phyloP scores from a whole-genome alignment of 345 rosid genomes.

The Salix udensis region DNA sequence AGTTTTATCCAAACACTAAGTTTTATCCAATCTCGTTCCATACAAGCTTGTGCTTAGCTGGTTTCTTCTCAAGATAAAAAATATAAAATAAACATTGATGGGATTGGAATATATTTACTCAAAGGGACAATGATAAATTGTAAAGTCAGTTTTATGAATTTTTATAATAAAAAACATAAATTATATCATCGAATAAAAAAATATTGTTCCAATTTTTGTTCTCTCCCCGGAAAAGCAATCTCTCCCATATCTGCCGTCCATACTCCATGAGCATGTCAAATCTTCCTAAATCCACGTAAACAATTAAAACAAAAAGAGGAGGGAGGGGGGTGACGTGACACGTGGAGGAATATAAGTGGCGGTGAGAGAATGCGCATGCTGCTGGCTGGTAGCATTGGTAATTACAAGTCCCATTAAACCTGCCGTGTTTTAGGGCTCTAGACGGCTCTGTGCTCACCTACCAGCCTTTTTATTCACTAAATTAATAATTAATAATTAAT shows the following conservation, averaged over 20 bases:
- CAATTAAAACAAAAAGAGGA: not conserved
- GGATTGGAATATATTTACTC: too few species aligned
- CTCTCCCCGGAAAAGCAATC: not conserved
- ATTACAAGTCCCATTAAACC: not conserved
- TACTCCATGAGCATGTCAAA: not conserved
- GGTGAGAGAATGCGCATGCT: not conserved
- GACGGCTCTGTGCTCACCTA: not conserved
- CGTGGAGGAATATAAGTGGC: not conserved
- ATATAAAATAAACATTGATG: too few species aligned
- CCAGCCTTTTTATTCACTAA: not conserved
- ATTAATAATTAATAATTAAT: not conserved
- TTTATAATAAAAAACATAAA: too few species aligned
- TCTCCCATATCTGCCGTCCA: not conserved
- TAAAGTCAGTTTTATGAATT: too few species aligned
- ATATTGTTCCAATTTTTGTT: too few species aligned
- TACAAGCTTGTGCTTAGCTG: too few species aligned
- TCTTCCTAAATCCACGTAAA: not conserved
- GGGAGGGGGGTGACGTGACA: not conserved
- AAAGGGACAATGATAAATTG: too few species aligned
- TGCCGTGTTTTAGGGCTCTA: not conserved
- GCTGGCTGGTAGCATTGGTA: not conserved
- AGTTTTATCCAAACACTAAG: too few species aligned
- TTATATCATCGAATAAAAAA: too few species aligned
- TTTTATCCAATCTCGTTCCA: too few species aligned
- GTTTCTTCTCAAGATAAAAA: too few species aligned